A percentile compares a stretch with the other conserved stretches of the same genome.
Evolutionary conservation across 2,329 filamentous ascomycete genomes (phyloP).

Genomic region (Stemphylium beticola): DNA sequence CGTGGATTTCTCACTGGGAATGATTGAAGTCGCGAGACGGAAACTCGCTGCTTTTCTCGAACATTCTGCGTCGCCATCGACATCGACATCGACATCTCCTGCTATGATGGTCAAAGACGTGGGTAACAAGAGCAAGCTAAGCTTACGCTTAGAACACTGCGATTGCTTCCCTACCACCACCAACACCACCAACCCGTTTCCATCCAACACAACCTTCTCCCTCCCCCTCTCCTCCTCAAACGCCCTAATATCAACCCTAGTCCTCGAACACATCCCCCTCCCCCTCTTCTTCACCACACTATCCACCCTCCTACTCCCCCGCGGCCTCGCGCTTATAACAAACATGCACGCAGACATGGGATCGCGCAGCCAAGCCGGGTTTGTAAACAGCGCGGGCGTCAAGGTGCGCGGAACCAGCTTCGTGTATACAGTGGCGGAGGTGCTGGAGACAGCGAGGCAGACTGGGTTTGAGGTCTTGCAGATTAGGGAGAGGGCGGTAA

Average conservation of each 20-base stretch:
- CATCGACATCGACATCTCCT: too few relatives aligned
- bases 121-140: neutral
- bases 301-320: conserved; percentile 41
- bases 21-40: conserved; percentile 61
- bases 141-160: conserved; percentile 29
- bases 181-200: conserved; percentile 6
- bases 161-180: conserved; percentile 39
- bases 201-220: conserved; percentile 16
- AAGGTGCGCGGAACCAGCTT: conserved; percentile 68
- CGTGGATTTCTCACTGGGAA: conserved; percentile 63
- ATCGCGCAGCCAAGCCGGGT: conserved; percentile 64
- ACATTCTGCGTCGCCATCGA: too few relatives aligned
- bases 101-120: too few relatives aligned
- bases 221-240: conserved; percentile 41
- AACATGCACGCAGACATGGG: conserved; percentile 75
- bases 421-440: conserved; percentile 60
- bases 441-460: conserved; percentile 55
- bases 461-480: conserved; percentile 41
- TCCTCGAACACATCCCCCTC: conserved; percentile 68
- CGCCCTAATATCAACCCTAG: conserved; percentile 65
- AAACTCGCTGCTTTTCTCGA: conserved; percentile 35
- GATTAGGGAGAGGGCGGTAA: conserved; percentile 39
- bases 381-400: conserved; percentile 58
- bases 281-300: conserved; percentile 57
- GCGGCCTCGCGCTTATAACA: conserved; percentile 64